Percentiles rank a stretch among this genome's conserved stretches.
These are phyloP conservation scores for Fusarium newnesense DNA, from an alignment of 2,329 filamentous ascomycete genomes.

Conservation along the genomic window DNA sequence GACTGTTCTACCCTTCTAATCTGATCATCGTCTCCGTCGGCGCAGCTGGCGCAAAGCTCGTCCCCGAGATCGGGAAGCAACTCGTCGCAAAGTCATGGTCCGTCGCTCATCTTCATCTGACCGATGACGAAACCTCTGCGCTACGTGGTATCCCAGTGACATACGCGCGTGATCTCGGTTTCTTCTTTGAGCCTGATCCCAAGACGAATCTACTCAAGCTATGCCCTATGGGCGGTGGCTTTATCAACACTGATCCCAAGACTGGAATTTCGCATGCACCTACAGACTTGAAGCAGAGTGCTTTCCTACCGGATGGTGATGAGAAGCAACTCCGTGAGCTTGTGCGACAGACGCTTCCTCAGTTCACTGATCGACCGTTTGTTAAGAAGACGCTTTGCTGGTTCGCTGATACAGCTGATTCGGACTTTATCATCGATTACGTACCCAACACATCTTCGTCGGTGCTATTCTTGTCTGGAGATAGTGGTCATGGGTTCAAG, in stretches of 20 bases:
- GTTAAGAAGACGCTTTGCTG: conserved; percentile 69
- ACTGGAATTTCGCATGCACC: conserved; percentile 54
- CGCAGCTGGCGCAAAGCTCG: conserved; percentile 57
- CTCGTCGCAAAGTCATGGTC: conserved; percentile 68
- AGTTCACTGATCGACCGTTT: conserved; percentile 64
- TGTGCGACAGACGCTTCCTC: conserved; percentile 62
- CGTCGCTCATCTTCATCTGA: conserved; percentile 68
- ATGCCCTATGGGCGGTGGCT: conserved; percentile 68
- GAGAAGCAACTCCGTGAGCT: conserved; percentile 62
- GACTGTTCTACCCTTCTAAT: conserved; percentile 41
- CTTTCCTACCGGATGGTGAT: conserved; percentile 64
- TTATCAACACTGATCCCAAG: conserved; percentile 55
- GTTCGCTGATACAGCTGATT: conserved; percentile 70
- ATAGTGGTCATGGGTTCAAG: conserved; percentile 72
- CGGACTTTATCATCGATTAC: conserved; percentile 69
- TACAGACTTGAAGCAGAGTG: conserved; percentile 45
- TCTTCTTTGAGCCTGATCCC: conserved; percentile 73
- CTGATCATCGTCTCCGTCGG: conserved; percentile 64
- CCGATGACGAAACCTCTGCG: conserved; percentile 60
- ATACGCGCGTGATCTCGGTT: conserved; percentile 69
- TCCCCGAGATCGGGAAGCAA: conserved; percentile 60
- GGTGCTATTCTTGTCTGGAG: conserved; percentile 64
- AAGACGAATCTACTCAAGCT: conserved; percentile 68
- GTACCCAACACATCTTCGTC: conserved; percentile 59
- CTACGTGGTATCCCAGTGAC: conserved; percentile 69